Evolutionary conservation across 805 yeast genomes (phyloP).

Genomic region (Starmerella davenportii): DNA sequence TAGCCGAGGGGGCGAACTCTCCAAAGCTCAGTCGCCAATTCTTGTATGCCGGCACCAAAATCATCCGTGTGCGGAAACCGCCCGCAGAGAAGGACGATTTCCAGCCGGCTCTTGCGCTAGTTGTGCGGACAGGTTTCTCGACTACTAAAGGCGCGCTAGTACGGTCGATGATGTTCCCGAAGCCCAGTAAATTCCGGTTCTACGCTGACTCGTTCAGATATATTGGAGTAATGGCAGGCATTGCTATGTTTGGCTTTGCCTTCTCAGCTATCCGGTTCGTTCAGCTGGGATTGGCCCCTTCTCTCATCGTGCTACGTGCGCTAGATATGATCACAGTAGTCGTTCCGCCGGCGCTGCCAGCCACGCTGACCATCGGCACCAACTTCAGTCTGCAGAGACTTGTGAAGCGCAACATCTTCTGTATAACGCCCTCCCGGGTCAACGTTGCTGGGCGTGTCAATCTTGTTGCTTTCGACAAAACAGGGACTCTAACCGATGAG

Average conservation of each 20-base stretch:
- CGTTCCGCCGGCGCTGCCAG: conserved; percentile 97
- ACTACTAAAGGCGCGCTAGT: conserved; percentile 91
- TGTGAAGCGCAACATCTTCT: conserved; percentile 50
- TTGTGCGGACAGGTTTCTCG: conserved; percentile 74
- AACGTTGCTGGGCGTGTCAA: conserved; percentile 93
- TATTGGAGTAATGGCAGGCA: conserved; percentile 79
- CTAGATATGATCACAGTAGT: conserved; percentile 88
- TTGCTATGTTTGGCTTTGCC: conserved; percentile 71
- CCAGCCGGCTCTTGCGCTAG: conserved; percentile 74
- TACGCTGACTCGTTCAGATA: conserved; percentile 89
- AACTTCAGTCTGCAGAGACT: conserved; percentile 74
- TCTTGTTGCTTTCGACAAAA: conserved; percentile 82
- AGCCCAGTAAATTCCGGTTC: conserved; percentile 82
- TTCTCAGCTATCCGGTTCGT: conserved; percentile 72
- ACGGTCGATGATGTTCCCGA: conserved; percentile 92
- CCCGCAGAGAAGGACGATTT: conserved; percentile 30
- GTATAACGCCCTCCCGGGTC: conserved; percentile 86
- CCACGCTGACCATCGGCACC: conserved; percentile 90
- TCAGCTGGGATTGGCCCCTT: conserved; percentile 49
- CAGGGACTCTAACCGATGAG: conserved; percentile 95
- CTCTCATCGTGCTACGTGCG: conserved; percentile 67
- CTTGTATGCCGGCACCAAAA: conserved; percentile 74
- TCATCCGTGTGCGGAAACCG: conserved; percentile 66
- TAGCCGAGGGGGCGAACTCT: conserved; percentile 27
- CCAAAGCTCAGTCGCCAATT: conserved; percentile 22